phyloP scores from a whole-genome alignment of 306 rosid genomes.

The Alnus rubra region DNA sequence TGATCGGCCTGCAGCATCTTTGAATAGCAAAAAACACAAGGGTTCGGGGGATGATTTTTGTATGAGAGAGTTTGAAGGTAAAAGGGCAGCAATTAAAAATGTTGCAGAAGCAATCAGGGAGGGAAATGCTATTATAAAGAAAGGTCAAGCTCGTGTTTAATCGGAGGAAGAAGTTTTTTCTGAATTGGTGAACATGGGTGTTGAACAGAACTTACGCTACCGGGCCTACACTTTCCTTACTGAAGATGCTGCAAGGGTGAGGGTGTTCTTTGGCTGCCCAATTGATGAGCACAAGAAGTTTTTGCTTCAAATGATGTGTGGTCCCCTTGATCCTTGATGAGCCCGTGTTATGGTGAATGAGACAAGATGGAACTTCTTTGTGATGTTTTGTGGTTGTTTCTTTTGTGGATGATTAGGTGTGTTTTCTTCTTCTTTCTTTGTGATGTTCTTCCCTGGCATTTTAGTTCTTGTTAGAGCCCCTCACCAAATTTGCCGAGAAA shows the following conservation, averaged over 20 bases:
- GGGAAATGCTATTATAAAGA: slow-evolving; percentile 22
- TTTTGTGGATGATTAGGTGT: neutral
- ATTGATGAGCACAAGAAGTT: slow-evolving; percentile 23
- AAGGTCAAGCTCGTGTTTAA: slow-evolving; percentile 11
- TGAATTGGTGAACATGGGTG: slow-evolving; percentile 22
- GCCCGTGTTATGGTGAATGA: neutral
- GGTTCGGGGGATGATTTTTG: slow-evolving; percentile 7
- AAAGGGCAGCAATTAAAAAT: slow-evolving; percentile 19
- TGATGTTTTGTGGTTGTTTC: neutral
- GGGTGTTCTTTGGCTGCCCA: slow-evolving; percentile 30
- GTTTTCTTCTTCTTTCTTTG: neutral
- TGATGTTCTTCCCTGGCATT: no score
- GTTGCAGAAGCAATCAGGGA: slow-evolving; percentile 32
- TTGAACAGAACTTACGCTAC: neutral
- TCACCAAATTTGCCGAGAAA: no score
- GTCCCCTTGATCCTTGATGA: slow-evolving; percentile 12
- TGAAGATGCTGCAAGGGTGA: slow-evolving; percentile 23
- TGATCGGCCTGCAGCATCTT: slow-evolving; percentile 12
- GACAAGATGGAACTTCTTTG: neutral
- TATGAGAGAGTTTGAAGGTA: slow-evolving; percentile 15
- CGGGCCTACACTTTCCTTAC: slow-evolving; percentile 19
- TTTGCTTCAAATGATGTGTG: slow-evolving; percentile 11
- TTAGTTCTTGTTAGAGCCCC: no score
- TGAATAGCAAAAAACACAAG: slow-evolving; percentile 1
- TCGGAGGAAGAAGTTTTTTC: slow-evolving; percentile 23